phyloP scores from a whole-genome alignment of 768 basidiomycete genomes.

The Leccinellum albellum region DNA sequence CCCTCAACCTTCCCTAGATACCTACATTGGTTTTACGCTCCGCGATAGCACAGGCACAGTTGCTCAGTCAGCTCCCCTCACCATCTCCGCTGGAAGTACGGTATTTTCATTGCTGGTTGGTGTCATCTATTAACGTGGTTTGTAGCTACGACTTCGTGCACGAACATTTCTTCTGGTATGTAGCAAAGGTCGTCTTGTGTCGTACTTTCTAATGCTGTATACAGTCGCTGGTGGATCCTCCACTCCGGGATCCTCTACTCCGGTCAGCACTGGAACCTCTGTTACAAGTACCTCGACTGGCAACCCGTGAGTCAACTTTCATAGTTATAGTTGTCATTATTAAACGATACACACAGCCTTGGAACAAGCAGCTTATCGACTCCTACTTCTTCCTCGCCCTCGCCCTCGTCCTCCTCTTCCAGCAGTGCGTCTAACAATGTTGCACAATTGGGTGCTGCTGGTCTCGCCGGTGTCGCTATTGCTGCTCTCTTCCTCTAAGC shows the following conservation, averaged over 20 bases:
- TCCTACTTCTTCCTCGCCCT: background rate
- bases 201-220: conserved; percentile 13
- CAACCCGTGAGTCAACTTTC: conserved; percentile 18
- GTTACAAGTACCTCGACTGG: background rate
- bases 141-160: conserved; percentile 36
- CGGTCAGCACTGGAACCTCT: background rate
- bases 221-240: conserved; percentile 24
- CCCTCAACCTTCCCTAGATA: conserved; percentile 32
- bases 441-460: conserved; percentile 44
- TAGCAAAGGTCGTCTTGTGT: conserved; percentile 14
- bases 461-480: conserved; percentile 31
- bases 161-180: conserved; percentile 24
- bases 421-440: conserved; percentile 40
- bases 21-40: conserved; percentile 52
- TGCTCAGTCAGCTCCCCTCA: conserved; percentile 52
- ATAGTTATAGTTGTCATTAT: background rate
- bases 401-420: conserved; percentile 22
- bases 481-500: conserved; percentile 38
- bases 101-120: background rate
- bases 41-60: conserved; percentile 55
- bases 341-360: background rate
- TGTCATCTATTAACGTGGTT: conserved; percentile 10
- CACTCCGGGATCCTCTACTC: conserved; percentile 9
- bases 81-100: conserved; percentile 48
- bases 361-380: conserved; percentile 1